Percentiles rank a stretch among this genome's conserved stretches.
phyloP scores from a whole-genome alignment of 495 filamentous ascomycete genomes.

The Penicillium waksmanii region DNA sequence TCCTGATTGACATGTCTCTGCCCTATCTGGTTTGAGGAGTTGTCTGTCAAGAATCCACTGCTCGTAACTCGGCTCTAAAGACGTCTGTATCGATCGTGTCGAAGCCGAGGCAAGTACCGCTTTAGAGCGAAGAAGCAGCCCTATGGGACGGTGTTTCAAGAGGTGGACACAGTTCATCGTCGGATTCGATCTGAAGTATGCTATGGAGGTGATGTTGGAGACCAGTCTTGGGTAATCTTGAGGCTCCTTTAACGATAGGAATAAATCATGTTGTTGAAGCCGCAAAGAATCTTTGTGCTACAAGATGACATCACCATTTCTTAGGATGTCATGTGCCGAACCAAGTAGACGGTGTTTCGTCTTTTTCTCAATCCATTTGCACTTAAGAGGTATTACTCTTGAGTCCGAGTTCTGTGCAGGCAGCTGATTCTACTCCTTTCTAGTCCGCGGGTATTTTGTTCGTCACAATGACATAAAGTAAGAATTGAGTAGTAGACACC shows the following conservation, averaged over 20 bases:
- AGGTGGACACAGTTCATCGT: not conserved
- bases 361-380: too few species aligned
- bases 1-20: conserved; percentile 33
- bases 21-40: conserved; percentile 28
- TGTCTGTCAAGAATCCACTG: conserved; percentile 26
- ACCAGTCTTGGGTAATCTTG: not conserved
- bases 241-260: not conserved
- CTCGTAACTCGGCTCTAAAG: not conserved
- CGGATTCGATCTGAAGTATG: not conserved
- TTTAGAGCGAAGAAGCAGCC: not conserved
- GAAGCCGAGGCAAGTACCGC: not conserved
- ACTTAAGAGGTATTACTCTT: not conserved
- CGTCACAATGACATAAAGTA: too few species aligned
- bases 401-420: too few species aligned
- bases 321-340: conserved; percentile 1
- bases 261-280: not conserved
- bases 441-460: too few species aligned
- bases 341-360: not conserved
- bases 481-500: too few species aligned
- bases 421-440: too few species aligned
- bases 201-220: not conserved
- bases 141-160: not conserved
- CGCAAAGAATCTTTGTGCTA: not conserved
- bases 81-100: not conserved
- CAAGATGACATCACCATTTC: conserved; percentile 4